Base-by-base conservation (phyloP, 148 eudicot genomes). In the Spergularia marina region DNA sequence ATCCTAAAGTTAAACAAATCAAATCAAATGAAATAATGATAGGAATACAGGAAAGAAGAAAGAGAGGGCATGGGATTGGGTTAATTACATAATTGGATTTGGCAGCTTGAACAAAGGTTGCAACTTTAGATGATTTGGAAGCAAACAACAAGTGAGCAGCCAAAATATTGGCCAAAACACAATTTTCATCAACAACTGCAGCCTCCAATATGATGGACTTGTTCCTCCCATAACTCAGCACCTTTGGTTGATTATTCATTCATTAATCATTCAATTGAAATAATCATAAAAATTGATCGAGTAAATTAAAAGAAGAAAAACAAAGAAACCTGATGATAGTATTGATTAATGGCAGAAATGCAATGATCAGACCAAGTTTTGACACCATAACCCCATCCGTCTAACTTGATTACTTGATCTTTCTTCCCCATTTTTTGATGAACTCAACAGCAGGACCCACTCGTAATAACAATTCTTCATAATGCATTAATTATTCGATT, bases 331-430 rank as follows among this genome's bases (percentile, higher is more conserved):
- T 94, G 95, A 21, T 85, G 76, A 76, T 91, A 94, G 75, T 75
- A 94, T 5, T 85, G 83, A 78, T 94, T 87, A 78, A 94, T 91
- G 18, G 90, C 85, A 75, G 93, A 83, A 49, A 94, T 83, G 78
- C 98, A 94, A 49, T 76, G 61, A 69, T 85, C 88, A 49, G 98
- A 94, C 7, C 71, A 73, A 53, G 98, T 91, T 8, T 78, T 89
- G 1, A 91, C 91, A 73, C 77, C 77, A 69, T 94, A 91, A 7
- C 96, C 96, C 96, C 96, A 94, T 79, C 63, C 87, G 76, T 87
- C 92, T 36, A 84, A 30, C 65, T 86, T 91, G 75, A 81, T 53
- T 20, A 81, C 57, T 20, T 16, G 74, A 47, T 61, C 34, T 72
- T 66, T 71, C 68, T 75, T 67, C 34, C 83, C 83, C 77, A 71